Evolutionary conservation across 177 flowering plant genomes (phyloP).

Genomic region (Vitis hybrid): DNA sequence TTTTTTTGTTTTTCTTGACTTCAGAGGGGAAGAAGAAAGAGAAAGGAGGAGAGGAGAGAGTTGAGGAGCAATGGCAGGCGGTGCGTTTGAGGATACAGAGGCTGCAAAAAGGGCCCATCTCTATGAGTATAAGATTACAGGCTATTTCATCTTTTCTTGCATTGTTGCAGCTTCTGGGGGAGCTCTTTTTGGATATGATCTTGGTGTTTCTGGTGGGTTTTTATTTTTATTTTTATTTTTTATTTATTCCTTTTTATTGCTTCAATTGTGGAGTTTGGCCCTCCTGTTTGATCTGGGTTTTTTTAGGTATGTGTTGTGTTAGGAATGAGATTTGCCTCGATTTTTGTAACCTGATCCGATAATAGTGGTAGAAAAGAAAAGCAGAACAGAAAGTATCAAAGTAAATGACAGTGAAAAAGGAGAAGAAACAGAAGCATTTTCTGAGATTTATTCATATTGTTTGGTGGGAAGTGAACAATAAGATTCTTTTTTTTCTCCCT

Average conservation of each 20-base stretch:
- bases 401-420: too few species aligned
- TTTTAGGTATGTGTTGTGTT: too few species aligned
- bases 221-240: neutral
- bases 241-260: neutral
- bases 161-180: slow-evolving; percentile 85
- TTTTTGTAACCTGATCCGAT: too few species aligned
- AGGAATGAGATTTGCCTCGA: too few species aligned
- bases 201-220: slow-evolving; percentile 87
- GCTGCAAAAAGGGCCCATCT: slow-evolving; percentile 54
- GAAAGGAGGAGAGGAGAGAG: neutral
- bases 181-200: slow-evolving; percentile 95
- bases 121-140: slow-evolving; percentile 67
- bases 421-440: too few species aligned
- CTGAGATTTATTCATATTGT: too few species aligned
- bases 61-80: slow-evolving; percentile 58
- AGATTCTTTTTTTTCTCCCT: too few species aligned
- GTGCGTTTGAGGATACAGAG: slow-evolving; percentile 47
- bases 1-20: neutral
- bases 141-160: slow-evolving; percentile 64
- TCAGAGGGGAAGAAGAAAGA: slow-evolving; percentile 2
- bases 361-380: too few species aligned
- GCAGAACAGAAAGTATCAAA: too few species aligned
- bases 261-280: neutral
- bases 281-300: too few species aligned
- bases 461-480: too few species aligned